phyloP scores from a whole-genome alignment of 164 flowering plant genomes.

The Platanus orientalis region DNA sequence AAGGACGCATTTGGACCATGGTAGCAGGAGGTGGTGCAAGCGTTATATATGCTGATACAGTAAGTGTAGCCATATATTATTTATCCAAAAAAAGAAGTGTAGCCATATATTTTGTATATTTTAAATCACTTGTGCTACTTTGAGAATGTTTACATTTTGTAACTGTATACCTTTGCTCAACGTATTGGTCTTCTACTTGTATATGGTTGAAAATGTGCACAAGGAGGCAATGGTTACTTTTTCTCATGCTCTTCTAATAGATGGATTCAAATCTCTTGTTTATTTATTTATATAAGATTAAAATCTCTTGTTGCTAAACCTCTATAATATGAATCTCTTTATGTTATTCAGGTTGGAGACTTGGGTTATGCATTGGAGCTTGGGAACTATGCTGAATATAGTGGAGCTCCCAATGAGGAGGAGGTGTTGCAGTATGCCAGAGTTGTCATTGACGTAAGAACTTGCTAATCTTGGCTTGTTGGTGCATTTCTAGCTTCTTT shows the following conservation, averaged over 20 bases:
- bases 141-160: too few species aligned
- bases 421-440: slow-evolving; percentile 93
- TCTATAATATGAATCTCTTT: background rate
- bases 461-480: background rate
- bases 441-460: slow-evolving; percentile 83
- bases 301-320: background rate
- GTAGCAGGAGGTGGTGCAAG: slow-evolving; percentile 99
- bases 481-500: background rate
- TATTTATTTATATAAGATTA: too few species aligned
- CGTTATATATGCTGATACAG: slow-evolving; percentile 94
- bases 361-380: slow-evolving; percentile 89
- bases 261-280: too few species aligned
- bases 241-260: background rate
- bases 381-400: slow-evolving; percentile 92
- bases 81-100: too few species aligned
- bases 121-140: too few species aligned
- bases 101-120: background rate
- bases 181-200: background rate
- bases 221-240: background rate
- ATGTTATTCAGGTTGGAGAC: slow-evolving; percentile 69
- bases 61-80: slow-evolving; percentile 24
- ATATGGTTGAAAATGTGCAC: background rate
- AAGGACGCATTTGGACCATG: slow-evolving; percentile 97
- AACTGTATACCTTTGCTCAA: background rate
- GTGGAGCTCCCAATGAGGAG: slow-evolving; percentile 96